Evolutionary conservation across 2,329 filamentous ascomycete species (phyloP), one percentile per base, ranked within the genome.

Genomic region (Paracoccidioides brasiliensis): DNA sequence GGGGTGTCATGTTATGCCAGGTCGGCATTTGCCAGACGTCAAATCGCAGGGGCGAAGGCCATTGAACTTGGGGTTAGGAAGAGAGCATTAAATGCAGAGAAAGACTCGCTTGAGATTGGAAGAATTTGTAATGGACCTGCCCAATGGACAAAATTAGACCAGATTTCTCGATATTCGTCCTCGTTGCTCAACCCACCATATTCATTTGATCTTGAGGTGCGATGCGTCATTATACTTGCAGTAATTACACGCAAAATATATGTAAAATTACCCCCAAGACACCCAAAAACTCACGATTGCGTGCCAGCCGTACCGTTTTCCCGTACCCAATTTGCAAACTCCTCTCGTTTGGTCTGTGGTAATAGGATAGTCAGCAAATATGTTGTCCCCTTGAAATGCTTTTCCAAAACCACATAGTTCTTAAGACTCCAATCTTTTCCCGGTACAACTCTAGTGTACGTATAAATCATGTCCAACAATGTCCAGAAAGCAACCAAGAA

Each of bases 301-400:
- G 63, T 63, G 49, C 22, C 33, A n/a, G 60, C 54, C 32, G 58
- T 59, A 54, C 64, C 68, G 51, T 72, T 67, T 8, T 73, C 69
- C 53, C 74, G 72, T 30, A 83, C 79, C 88, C 88, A 94, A 59
- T 84, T 78, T 14, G 81, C 79, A 75, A 95, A 95, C 57, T 90
- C 86, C 66, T 78, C 83, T 66, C 86, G 80, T 72, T 90, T 78
- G 28, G 71, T 73, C 76, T 79, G 50, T 45, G 57, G 14, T 53
- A 45, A 38, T n/a, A 54, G 43, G 40, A 53, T 54, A 28, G 58
- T 58, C 28, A 55, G 54, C 59, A 61, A 45, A 56, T 58, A 57
- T 55, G 59, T 35, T 55, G 41, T 12, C 33, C 15, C 14, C 22
- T 45, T 43, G 8, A 44, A 44, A 15, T 22, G 3, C n/a, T 15